Percentiles rank a stretch among this genome's conserved stretches.
These are phyloP conservation scores for Fusarium sp. DNA, from an alignment of 2,329 filamentous ascomycete species.

Conservation along the genomic window DNA sequence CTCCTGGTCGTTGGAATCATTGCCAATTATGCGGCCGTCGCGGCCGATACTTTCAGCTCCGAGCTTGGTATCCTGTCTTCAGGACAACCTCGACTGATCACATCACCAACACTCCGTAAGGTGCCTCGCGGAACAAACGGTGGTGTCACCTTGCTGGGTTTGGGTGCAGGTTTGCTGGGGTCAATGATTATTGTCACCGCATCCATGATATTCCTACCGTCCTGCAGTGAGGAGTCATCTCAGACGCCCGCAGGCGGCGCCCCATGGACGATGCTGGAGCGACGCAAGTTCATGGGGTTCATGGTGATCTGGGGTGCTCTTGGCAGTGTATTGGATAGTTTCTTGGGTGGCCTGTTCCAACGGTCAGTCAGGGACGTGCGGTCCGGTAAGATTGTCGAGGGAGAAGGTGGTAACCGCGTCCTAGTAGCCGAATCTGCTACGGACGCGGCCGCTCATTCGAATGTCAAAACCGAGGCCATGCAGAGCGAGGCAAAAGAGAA, in stretches of 20 bases:
- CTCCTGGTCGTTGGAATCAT: conserved; percentile 74
- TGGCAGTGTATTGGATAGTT: conserved; percentile 87
- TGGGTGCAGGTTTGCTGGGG: conserved; percentile 79
- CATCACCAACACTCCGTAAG: conserved; percentile 77
- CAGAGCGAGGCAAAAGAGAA: conserved; percentile 59
- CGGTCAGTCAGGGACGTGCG: conserved; percentile 86
- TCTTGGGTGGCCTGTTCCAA: conserved; percentile 87
- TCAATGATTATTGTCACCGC: conserved; percentile 76
- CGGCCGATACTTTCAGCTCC: conserved; percentile 93
- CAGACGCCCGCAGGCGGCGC: conserved; percentile 56
- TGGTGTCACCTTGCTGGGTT: conserved; percentile 81
- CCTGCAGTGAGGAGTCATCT: conserved; percentile 65
- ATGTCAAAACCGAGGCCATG: conserved; percentile 56
- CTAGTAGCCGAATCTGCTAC: conserved; percentile 56
- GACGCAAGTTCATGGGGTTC: conserved; percentile 62
- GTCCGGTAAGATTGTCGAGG: conserved; percentile 90
- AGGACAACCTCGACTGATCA: conserved; percentile 84
- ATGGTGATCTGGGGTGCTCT: conserved; percentile 79
- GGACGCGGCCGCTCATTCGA: conserved; percentile 46
- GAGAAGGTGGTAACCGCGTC: conserved; percentile 75
- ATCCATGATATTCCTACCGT: conserved; percentile 75
- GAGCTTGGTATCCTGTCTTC: conserved; percentile 92
- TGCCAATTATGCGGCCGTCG: conserved; percentile 89
- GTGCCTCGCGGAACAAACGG: conserved; percentile 95
- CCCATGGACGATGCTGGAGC: conserved; percentile 62